phyloP scores from a whole-genome alignment of 2,329 filamentous ascomycete species.

The Alternaria tenuissima region DNA sequence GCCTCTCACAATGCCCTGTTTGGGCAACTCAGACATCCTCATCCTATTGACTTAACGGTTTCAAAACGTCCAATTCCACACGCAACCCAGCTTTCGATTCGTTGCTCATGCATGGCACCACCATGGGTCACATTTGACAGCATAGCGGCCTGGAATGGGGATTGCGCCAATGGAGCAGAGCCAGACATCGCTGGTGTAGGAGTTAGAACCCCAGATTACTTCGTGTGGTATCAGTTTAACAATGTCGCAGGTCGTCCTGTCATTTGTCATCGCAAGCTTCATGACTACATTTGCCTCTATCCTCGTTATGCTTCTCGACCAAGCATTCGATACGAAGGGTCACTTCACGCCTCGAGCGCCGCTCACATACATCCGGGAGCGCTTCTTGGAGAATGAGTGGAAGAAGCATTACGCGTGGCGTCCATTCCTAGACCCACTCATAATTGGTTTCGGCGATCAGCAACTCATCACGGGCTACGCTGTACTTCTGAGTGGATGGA shows the following conservation, averaged over 20 bases:
- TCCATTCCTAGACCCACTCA: slow-evolving; percentile 41
- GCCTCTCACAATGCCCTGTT: neutral
- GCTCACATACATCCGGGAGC: slow-evolving; percentile 33
- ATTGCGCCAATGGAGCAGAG: slow-evolving; percentile 36
- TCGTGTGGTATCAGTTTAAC: neutral
- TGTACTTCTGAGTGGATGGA: slow-evolving; percentile 43
- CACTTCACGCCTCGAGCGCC: slow-evolving; percentile 31
- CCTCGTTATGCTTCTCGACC: slow-evolving; percentile 45
- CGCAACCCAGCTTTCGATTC: neutral
- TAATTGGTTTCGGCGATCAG: slow-evolving; percentile 44
- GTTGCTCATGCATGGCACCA: slow-evolving; percentile 30
- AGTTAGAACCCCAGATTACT: slow-evolving; percentile 13
- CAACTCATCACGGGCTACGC: slow-evolving; percentile 45
- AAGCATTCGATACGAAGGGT: slow-evolving; percentile 38
- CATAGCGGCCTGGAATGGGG: slow-evolving; percentile 26
- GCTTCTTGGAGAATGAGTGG: slow-evolving; percentile 37
- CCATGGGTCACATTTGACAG: slow-evolving; percentile 43
- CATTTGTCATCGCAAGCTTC: slow-evolving; percentile 41
- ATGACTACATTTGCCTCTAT: slow-evolving; percentile 42
- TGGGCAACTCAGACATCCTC: neutral
- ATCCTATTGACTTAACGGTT: neutral
- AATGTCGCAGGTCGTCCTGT: slow-evolving; percentile 38
- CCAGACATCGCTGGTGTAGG: slow-evolving; percentile 44
- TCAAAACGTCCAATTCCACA: neutral
- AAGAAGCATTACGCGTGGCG: slow-evolving; percentile 43